These are phyloP conservation scores for Helicostylum pulchrum DNA, from an alignment of 192 early-diverging fungal genomes.

Conservation along the genomic window DNA sequence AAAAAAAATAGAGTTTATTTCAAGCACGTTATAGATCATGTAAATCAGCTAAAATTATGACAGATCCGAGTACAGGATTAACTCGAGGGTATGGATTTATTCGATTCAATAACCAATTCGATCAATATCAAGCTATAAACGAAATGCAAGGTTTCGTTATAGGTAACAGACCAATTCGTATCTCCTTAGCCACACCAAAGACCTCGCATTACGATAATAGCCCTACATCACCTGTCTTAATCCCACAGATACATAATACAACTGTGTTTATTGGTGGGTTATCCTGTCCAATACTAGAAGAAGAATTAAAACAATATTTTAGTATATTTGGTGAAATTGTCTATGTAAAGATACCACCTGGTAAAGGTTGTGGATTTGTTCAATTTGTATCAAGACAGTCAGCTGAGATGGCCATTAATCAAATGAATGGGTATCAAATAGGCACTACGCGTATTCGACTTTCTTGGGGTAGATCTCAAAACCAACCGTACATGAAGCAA, in stretches of 20 bases:
- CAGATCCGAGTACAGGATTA: slow-evolving; percentile 74
- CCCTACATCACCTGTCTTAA: slow-evolving; percentile 13
- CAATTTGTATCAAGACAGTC: slow-evolving; percentile 80
- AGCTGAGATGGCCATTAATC: slow-evolving; percentile 87
- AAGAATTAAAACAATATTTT: slow-evolving; percentile 83
- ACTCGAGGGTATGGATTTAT: slow-evolving; percentile 94
- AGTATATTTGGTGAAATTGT: slow-evolving; percentile 85
- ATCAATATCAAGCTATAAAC: slow-evolving; percentile 84
- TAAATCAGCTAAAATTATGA: slow-evolving; percentile 91
- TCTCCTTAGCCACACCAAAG: slow-evolving; percentile 86
- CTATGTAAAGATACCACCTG: slow-evolving; percentile 91
- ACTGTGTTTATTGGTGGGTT: slow-evolving; percentile 97
- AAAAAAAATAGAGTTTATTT: slow-evolving; percentile 63
- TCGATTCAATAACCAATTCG: slow-evolving; percentile 79
- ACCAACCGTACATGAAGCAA: too few species aligned
- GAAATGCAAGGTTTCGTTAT: slow-evolving; percentile 86
- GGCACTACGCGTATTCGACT: slow-evolving; percentile 55
- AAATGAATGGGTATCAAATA: slow-evolving; percentile 84
- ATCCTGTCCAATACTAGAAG: slow-evolving; percentile 73
- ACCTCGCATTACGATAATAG: slow-evolving; percentile 24
- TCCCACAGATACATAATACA: slow-evolving; percentile 66
- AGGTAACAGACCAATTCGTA: slow-evolving; percentile 83
- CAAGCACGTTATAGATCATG: slow-evolving; percentile 78
- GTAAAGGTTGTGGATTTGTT: slow-evolving; percentile 94
- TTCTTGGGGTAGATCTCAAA: slow-evolving; percentile 53